Evolutionary conservation across 2,329 filamentous ascomycete species (phyloP).

Genomic region (Berkeleyomyces rouxiae): DNA sequence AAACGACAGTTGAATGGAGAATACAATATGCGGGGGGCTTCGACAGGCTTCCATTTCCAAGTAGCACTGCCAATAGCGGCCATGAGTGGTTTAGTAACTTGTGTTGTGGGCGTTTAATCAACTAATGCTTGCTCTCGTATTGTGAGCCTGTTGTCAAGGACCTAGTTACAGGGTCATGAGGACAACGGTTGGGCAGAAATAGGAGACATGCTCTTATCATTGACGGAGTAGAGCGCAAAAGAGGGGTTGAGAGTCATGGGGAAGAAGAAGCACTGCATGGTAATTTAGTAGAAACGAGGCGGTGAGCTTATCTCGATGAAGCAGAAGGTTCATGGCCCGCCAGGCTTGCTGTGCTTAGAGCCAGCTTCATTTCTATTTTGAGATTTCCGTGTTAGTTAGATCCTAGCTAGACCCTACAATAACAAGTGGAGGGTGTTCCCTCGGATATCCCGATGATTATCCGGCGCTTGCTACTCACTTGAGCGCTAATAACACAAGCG

Average conservation of each 20-base stretch:
- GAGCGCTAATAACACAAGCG: background rate
- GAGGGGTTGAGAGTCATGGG: background rate
- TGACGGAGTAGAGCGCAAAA: background rate
- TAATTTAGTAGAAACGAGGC: background rate
- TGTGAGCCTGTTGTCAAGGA: background rate
- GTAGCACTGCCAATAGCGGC: background rate
- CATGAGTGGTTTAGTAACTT: background rate
- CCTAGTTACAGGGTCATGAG: background rate
- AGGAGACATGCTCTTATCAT: background rate
- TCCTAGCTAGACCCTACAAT: background rate
- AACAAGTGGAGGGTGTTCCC: background rate
- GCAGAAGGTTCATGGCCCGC: background rate
- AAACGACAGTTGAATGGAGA: background rate
- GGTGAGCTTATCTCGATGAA: background rate
- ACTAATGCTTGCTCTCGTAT: background rate
- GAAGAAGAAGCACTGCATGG: background rate
- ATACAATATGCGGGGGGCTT: background rate
- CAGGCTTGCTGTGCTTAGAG: background rate
- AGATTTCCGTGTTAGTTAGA: background rate
- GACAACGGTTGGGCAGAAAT: background rate
- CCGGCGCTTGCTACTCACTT: background rate
- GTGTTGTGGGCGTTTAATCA: no score
- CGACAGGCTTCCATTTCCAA: background rate
- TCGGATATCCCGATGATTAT: background rate
- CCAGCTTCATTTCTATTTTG: background rate